Percentiles rank a stretch among this genome's conserved stretches.
These are phyloP conservation scores for Mycena crocata DNA, from an alignment of 768 basidiomycete genomes.

Conservation along the genomic window DNA sequence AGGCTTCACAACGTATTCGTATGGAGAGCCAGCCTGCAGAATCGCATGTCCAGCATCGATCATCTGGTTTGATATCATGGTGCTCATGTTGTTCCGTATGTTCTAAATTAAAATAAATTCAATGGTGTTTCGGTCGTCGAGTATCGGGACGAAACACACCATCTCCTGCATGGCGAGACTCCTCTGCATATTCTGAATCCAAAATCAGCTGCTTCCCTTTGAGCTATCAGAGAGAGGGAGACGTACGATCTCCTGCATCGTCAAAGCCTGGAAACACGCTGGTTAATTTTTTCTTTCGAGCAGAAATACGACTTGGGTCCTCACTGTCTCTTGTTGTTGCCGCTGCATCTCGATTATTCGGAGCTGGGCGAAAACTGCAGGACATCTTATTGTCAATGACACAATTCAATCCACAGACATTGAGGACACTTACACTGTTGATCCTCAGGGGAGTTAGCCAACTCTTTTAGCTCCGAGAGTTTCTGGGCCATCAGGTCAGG, in stretches of 20 bases:
- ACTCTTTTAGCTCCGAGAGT: conserved; percentile 4
- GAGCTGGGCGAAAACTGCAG: conserved; percentile 1
- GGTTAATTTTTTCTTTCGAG: not conserved
- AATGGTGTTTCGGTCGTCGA: no score
- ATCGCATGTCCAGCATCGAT: no score
- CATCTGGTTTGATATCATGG: no score
- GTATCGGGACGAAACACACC: no score
- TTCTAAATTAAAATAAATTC: no score
- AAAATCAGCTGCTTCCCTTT: no score
- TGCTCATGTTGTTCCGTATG: no score
- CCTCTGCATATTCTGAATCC: no score
- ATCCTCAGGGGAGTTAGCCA: conserved; percentile 8
- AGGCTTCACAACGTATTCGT: no score
- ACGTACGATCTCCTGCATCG: conserved; percentile 4
- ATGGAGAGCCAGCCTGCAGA: no score
- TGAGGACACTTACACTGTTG: conserved; percentile 5
- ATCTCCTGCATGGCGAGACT: no score
- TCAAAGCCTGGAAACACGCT: not conserved
- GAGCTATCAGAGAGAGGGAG: not conserved
- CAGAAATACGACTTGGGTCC: not conserved
- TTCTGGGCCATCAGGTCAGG: conserved; percentile 1
- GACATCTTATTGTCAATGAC: not conserved
- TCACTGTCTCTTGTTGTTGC: not conserved
- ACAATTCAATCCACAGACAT: not conserved
- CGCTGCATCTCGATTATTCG: conserved; percentile 6